Percentiles rank a stretch among this genome's conserved stretches.
Conservation (phyloP, 768 basidiomycete species). For the Leccinum subgranulosum region DNA sequence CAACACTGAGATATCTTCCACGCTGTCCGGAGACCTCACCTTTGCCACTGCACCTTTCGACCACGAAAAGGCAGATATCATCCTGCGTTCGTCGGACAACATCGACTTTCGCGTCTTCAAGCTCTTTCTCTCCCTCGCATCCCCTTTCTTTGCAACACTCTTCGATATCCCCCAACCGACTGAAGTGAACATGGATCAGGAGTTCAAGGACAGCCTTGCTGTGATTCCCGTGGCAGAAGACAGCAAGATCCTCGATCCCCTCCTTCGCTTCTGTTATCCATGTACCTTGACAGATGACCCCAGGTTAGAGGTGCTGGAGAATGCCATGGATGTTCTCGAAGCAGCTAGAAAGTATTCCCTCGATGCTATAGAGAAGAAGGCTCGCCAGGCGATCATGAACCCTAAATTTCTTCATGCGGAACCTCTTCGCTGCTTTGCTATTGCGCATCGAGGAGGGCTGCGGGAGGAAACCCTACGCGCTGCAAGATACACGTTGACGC, state of each 20-base stretch:
- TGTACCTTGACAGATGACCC: background rate
- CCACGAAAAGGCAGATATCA: background rate
- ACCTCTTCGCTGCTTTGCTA: background rate
- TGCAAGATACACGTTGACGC: conserved; percentile 18
- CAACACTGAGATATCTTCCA: background rate
- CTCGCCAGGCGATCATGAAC: background rate
- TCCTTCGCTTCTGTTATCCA: background rate
- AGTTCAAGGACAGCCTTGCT: background rate
- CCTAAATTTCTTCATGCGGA: background rate
- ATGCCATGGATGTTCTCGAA: background rate
- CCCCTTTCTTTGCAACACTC: background rate
- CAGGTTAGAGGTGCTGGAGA: background rate
- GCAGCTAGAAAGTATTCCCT: background rate
- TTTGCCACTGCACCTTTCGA: conserved; percentile 1
- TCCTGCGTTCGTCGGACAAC: background rate
- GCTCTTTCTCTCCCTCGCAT: background rate
- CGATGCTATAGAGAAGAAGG: background rate
- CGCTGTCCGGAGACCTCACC: background rate
- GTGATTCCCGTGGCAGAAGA: background rate
- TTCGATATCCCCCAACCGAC: conserved; percentile 29
- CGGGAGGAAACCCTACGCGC: background rate
- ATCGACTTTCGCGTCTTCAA: background rate
- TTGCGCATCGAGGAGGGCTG: background rate
- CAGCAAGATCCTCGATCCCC: background rate
- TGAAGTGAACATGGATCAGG: background rate